Base-by-base conservation (phyloP, 2,329 filamentous ascomycete genomes). In the Arthroderma sp. region DNA sequence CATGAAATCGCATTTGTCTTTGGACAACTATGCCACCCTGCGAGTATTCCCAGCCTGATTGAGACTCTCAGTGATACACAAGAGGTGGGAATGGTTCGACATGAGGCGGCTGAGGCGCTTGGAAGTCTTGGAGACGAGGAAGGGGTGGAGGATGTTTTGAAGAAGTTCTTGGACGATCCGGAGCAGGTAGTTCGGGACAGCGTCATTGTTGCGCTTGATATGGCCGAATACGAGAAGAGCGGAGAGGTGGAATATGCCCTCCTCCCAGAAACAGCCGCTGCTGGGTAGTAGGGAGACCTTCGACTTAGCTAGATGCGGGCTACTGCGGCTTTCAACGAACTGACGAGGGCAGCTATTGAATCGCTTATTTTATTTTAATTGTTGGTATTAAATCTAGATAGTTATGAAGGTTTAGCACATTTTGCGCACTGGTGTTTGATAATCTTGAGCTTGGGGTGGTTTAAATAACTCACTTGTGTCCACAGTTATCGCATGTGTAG, bases 1-100 rank as follows among this genome's bases (percentile, higher is more conserved):
- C 91, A 98, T 68, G 91, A 98, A 63, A 87, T 98, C 53, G 91
- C 91, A 9, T 98, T 98, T 62, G 91, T 98, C 9, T 98, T 98
- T 55, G 91, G 91, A 45, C 91, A 98, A 65, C 73, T 98, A 43
- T 87, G 84, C 45, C 91, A 98, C 60, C 91, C 91, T 1, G 89
- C 89, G n/a, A 94, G 87, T 1, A 95, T 98, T 53, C 88, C 91
- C 3, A 86, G 86, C 48, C 75, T 98, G 47, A 82, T 83, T 10
- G 78, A 77, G 42, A 80, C 84, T 1, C 71, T 98, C 48, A 83
- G 83, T 56, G 74, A 98, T 62, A 68, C 76, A 40, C 72, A 84
- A 45, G 91, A 98, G 68, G 83, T 78, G 27, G 87, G 88, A 58
- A 98, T 98, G 91, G 91, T 98, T 46, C 81, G 91, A 46, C 91